Evolutionary conservation across 1,284 basidiomycete species (phyloP), one percentile per base, ranked within the genome.

Genomic region (Boletus semigastroideus): DNA sequence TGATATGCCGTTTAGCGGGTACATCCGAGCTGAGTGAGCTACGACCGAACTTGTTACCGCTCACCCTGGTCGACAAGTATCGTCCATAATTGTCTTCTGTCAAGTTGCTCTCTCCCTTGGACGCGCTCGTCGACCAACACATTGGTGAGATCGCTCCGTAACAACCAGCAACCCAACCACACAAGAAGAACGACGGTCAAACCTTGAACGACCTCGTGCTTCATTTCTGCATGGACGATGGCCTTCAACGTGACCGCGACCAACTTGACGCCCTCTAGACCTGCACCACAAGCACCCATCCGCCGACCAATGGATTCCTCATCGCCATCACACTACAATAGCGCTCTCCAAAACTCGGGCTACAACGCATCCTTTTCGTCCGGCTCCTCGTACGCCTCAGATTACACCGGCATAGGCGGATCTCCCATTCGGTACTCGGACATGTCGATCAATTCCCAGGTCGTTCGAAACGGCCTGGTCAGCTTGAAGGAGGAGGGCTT

Each of bases 401-500:
- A 79, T 19, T 87, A 87, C 68, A 80, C 83, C 11, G 86, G 86
- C 53, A 87, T 91, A 59, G 89, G 89, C 47, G 88, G 82, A 39
- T 87, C 87, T 7, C 88, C 88, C 14, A 82, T 81, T 65, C 78
- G 84, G 54, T 77, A 75, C 53, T 71, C 76, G 5, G 76, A 78
- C 36, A 67, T 73, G 22, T 53, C 69, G 40, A 64, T 67, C 47
- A 67, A 65, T 59, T 61, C 68, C 8, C 68, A 78, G 42, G 72
- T 88, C 48, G 75, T 93, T 28, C 73, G 88, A 46, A 76, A 74
- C 50, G 94, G 93, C 6, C 72, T 74, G 20, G 91, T 90, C 37
- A 87, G 79, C 64, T 76, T 95, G 59, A 96, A 96, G 76, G 94
- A 95, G 69, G 92, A 95, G 52, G 88, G 91, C 0, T 82, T 97